phyloP scores from a whole-genome alignment of 2,329 filamentous ascomycete genomes.

The Aspergillus sp. region DNA sequence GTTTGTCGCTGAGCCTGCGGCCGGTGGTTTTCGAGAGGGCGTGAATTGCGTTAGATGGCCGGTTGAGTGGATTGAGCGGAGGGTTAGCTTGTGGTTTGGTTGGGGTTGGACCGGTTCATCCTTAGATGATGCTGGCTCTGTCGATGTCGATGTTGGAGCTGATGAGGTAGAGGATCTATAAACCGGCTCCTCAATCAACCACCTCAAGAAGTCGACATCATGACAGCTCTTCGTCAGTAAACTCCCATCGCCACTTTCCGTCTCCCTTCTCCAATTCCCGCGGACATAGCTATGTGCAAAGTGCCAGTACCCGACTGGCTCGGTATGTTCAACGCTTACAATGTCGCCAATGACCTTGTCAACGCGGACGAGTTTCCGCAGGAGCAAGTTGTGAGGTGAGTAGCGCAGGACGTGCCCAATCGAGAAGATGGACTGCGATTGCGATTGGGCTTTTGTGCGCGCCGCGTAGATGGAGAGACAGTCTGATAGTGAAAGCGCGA shows the following conservation, averaged over 20 bases:
- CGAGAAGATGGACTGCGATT: conserved; percentile 67
- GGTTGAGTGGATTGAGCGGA: conserved; percentile 67
- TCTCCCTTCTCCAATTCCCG: conserved; percentile 90
- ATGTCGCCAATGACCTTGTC: conserved; percentile 81
- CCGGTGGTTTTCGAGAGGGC: conserved; percentile 72
- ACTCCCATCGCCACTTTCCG: conserved; percentile 71
- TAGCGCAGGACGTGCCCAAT: conserved; percentile 95
- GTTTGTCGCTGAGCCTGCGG: conserved; percentile 79
- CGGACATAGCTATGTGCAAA: conserved; percentile 88
- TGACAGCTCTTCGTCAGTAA: conserved; percentile 95
- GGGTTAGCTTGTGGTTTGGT: not conserved
- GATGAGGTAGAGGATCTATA: conserved; percentile 60
- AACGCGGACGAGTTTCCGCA: conserved; percentile 76
- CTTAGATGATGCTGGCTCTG: not conserved
- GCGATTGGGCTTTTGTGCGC: conserved; percentile 29
- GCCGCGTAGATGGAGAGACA: conserved; percentile 71
- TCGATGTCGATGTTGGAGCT: not conserved
- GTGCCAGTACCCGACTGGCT: conserved; percentile 96
- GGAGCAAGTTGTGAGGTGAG: conserved; percentile 85
- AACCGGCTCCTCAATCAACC: conserved; percentile 64
- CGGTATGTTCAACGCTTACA: conserved; percentile 84
- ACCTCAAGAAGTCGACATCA: conserved; percentile 90
- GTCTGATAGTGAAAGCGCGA: conserved; percentile 77
- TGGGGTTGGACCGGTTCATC: not conserved
- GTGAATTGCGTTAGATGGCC: conserved; percentile 81